Base-by-base conservation (phyloP, 352 stramenopile species). In the Blastocystis sp. region DNA sequence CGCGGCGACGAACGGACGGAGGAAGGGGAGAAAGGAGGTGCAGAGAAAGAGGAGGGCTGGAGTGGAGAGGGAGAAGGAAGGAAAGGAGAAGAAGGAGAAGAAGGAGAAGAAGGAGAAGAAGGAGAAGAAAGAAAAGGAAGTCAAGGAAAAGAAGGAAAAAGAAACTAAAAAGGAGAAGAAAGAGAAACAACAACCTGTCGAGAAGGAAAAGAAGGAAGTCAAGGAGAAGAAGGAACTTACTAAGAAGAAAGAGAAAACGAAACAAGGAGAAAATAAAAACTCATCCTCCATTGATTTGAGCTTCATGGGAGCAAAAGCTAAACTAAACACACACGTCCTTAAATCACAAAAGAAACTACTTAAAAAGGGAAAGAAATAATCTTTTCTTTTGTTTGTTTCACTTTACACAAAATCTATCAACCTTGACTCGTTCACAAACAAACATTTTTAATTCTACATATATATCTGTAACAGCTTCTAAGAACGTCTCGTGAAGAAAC, bases 21-120 rank as follows among this genome's bases (percentile, higher is more conserved):
- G 47, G 63, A 76, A 76, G 65, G 65, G 65, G 9, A 85, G 68
- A n/a, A 85, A 85, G 39, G 47, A 45, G 56, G 56, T 65, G 41
- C 54, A 56, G 34, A n/a, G 26, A 0, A 20, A 34, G 13, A 45
- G 11, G 30, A 65, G 43, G 7, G n/a, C 9, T 20, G 59, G 26
- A 68, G n/a, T 1, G 11, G 37, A 68, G 59, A 16, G 2, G n/a
- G 37, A 26, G 11, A 37, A 37, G n/a, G 4, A 26, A 1, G 37
- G 2, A 6, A 16, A 37, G 4, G 4, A 26, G 37, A 6, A 68
- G 37, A 37, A 68, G n/a, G 4, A 26, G n/a, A 6, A 68, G 59
- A 37, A 68, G 59, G 37, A 81, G 24, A 43, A 39, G 41, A 81
- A 81, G 1, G 70, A 81, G 70, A 81, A 66, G 56, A 85, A 45